These are phyloP conservation scores for Eucalyptus sp. DNA, from an alignment of 345 rosid genomes.

Conservation along the genomic window DNA sequence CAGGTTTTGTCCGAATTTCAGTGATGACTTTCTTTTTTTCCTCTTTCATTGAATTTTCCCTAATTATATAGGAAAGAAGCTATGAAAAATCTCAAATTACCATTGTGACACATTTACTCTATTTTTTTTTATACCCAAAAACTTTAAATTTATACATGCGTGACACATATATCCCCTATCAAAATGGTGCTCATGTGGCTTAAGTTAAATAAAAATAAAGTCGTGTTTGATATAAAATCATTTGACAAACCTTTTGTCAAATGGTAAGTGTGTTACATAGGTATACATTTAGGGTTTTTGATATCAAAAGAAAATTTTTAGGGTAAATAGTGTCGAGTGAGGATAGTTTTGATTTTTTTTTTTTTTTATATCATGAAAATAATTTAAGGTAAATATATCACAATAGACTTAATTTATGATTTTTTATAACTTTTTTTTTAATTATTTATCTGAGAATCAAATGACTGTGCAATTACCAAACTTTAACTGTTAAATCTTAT, in stretches of 20 bases:
- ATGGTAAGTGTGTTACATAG: too few relatives aligned
- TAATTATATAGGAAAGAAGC: too few relatives aligned
- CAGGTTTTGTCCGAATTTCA: not conserved
- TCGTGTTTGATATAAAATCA: not conserved
- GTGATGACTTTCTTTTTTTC: not conserved
- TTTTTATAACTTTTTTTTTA: too few relatives aligned
- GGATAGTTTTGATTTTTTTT: not conserved
- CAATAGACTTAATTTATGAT: too few relatives aligned
- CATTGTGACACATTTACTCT: too few relatives aligned
- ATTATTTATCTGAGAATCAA: not conserved
- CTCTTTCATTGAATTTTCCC: not conserved
- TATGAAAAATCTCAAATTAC: too few relatives aligned
- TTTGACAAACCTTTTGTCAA: not conserved
- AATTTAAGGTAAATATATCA: too few relatives aligned
- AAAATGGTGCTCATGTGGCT: not conserved
- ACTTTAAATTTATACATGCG: not conserved
- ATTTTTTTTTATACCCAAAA: too few relatives aligned
- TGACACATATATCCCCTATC: rapidly evolving
- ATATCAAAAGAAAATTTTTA: too few relatives aligned
- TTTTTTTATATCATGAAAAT: too few relatives aligned
- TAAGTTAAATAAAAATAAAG: too few relatives aligned
- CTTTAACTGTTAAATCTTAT: not conserved
- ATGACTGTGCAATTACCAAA: not conserved
- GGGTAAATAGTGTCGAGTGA: not conserved
- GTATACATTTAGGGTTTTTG: too few relatives aligned